Conservation (phyloP, 306 rosid species). For the Carpinus viminea region DNA sequence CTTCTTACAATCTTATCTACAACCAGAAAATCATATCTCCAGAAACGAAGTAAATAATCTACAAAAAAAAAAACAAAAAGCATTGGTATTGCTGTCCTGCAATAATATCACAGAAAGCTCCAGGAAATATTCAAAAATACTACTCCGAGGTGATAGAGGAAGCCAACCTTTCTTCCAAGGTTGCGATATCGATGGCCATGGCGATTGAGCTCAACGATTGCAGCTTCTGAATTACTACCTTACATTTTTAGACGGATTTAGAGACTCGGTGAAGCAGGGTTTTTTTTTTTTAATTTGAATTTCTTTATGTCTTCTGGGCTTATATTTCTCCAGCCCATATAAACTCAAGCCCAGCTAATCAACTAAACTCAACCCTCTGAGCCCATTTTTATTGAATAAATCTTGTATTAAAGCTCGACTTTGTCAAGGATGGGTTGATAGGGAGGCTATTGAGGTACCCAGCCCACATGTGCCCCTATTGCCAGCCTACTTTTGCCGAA, state of each 20-base stretch:
- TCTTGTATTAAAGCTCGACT: no score
- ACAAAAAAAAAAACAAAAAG: background rate
- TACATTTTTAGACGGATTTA: background rate
- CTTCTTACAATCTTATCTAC: background rate
- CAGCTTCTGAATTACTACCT: background rate
- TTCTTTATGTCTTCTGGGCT: background rate
- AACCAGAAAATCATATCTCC: background rate
- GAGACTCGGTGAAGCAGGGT: background rate
- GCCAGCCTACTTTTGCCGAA: no score
- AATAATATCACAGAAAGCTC: background rate
- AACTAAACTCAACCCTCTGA: background rate
- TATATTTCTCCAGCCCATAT: background rate
- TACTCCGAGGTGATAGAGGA: background rate
- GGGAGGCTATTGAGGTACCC: no score
- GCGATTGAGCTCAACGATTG: constrained; percentile 21
- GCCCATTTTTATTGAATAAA: background rate
- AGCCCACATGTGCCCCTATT: no score
- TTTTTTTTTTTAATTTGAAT: background rate
- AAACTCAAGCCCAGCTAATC: background rate
- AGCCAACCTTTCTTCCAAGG: constrained; percentile 54
- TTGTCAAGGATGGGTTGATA: no score
- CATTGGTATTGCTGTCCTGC: background rate
- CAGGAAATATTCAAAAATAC: background rate
- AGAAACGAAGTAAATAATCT: background rate
- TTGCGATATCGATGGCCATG: constrained; percentile 53